Evolutionary conservation across 1,284 basidiomycete genomes (phyloP), one percentile per base, ranked within the genome.

Genomic region (Ustilago tritici): DNA sequence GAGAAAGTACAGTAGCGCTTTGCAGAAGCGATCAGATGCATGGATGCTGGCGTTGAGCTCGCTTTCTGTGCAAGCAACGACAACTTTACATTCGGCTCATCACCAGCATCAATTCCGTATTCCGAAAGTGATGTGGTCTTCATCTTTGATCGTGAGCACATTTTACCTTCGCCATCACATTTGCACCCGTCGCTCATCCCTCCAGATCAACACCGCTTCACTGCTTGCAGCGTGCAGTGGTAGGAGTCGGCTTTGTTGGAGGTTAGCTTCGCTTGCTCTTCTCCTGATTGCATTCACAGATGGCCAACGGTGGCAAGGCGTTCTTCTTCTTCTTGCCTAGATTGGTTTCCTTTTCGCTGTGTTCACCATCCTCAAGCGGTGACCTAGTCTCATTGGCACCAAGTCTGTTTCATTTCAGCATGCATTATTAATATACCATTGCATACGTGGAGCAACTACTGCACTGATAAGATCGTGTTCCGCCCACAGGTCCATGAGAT

Each of bases 291-390:
- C 74, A 2, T 79, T 59, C 49, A 68, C 76, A 9, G 78, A 72
- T 14, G 79, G 71, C 14, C 58, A 65, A 19, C 61, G 75, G 14
- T 77, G 78, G 68, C 69, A 74, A 34, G 80, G 80, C 11, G 61
- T 65, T 19, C 28, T 80, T 11, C 59, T 82, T 23, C 56, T 82
- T 5, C 32, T 64, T 4, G 72, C 36, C 15, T 82, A 82, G 56
- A 55, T 76, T 19, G 79, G 61, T 8, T 82, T 78, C 50, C 65
- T 80, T n/a, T 54, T 66, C 11, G 60, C 75, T 43, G 80, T 80
- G 43, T 70, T 78, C 23, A 78, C 76, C 28, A 10, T 70, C 19
- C 46, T 70, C 31, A 69, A 67, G 52, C 76, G 76, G n/a, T 71
- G 50, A 63, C 17, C 15, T n/a, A 6, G 0, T 15, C 5, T 52